A percentile compares a stretch with the other conserved stretches of the same genome.
phyloP scores from a whole-genome alignment of 2,329 filamentous ascomycete species.

The Penicillium freii region DNA sequence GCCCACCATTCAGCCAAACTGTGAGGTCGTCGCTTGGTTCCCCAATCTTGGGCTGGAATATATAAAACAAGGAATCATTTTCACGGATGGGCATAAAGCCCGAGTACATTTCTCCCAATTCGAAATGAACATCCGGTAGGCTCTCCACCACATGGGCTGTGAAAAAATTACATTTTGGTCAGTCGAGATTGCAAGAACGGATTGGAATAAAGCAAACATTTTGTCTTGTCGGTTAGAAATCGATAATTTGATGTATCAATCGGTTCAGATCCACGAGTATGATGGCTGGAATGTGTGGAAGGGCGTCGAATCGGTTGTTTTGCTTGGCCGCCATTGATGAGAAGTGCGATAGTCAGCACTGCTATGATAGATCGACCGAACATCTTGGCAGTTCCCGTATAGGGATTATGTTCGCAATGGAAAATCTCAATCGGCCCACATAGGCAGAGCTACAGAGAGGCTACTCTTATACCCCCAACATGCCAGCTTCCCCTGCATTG shows the following conservation, averaged over 20 bases:
- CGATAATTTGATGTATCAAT: conserved; percentile 19
- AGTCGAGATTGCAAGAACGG: background rate
- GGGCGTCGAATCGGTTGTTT: background rate
- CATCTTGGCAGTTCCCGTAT: background rate
- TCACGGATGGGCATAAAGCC: conserved; percentile 55
- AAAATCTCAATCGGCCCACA: background rate
- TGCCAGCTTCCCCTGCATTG: background rate
- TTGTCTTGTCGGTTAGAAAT: conserved; percentile 28
- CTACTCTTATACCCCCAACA: background rate
- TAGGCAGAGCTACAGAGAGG: background rate
- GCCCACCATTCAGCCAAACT: conserved; percentile 54
- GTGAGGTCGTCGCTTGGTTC: conserved; percentile 45
- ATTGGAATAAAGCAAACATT: conserved; percentile 19
- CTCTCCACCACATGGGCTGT: conserved; percentile 62
- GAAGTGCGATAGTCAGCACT: background rate
- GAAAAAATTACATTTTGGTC: background rate
- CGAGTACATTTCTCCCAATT: conserved; percentile 56
- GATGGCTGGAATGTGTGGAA: background rate
- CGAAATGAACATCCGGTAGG: conserved; percentile 68
- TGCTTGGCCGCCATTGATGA: background rate
- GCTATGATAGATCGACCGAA: background rate
- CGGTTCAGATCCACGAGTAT: background rate
- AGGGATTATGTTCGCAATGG: background rate
- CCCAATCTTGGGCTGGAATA: conserved; percentile 48
- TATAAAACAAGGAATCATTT: conserved; percentile 51